These are phyloP conservation scores for Nymphaea colorata DNA, from an alignment of 164 flowering plant species.

Conservation along the genomic window DNA sequence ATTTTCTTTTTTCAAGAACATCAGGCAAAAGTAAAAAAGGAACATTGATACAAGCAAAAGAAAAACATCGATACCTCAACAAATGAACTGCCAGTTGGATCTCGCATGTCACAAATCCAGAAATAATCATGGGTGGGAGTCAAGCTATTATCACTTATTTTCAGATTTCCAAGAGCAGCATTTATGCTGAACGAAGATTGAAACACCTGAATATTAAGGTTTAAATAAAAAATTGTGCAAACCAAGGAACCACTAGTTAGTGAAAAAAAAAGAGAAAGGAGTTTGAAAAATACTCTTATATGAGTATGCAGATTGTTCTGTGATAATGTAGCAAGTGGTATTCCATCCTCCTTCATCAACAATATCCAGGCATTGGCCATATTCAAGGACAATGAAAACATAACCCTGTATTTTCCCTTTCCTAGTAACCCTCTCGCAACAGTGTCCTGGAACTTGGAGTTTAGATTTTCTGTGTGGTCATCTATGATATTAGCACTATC, in stretches of 20 bases:
- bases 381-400: conserved; percentile 57
- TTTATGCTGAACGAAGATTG: conserved; percentile 88
- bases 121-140: conserved; percentile 53
- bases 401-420: conserved; percentile 76
- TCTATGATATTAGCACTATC: conserved; percentile 20
- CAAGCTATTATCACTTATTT: conserved; percentile 86
- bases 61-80: conserved; percentile 54
- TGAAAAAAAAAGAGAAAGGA: no score
- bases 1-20: no score
- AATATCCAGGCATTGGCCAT: conserved; percentile 83
- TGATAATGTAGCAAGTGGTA: conserved; percentile 72
- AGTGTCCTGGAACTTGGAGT: conserved; percentile 33
- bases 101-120: conserved; percentile 98
- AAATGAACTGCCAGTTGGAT: conserved; percentile 92
- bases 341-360: conserved; percentile 77
- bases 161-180: conserved; percentile 83
- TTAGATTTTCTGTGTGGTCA: conserved; percentile 19
- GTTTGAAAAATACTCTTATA: conserved; percentile 49
- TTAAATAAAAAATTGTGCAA: neutral
- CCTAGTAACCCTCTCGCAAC: conserved; percentile 70
- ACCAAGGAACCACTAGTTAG: neutral
- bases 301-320: conserved; percentile 78
- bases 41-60: no score
- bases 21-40: no score
- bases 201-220: conserved; percentile 41